Evolutionary conservation across 805 yeast species (phyloP).

Genomic region (Saturnispora saitoi): DNA sequence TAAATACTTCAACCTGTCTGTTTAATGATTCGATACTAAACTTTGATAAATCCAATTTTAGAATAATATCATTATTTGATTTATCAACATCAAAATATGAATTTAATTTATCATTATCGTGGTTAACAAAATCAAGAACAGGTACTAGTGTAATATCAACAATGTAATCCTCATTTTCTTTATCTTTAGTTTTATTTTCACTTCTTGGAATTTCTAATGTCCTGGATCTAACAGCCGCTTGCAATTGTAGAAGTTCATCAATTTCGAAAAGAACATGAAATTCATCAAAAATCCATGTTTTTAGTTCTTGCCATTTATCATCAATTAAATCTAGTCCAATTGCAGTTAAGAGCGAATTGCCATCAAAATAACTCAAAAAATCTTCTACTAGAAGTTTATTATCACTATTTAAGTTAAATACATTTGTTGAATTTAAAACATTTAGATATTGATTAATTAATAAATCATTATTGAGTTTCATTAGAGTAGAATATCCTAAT

Average conservation of each 20-base stretch:
- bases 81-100: conserved; percentile 56
- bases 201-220: conserved; percentile 51
- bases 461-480: not conserved
- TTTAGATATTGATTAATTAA: conserved; percentile 26
- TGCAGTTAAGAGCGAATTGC: conserved; percentile 14
- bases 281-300: conserved; percentile 15
- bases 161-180: conserved; percentile 33
- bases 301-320: conserved; percentile 15
- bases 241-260: conserved; percentile 16
- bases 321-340: conserved; percentile 8
- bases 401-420: conserved; percentile 23
- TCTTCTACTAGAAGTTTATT: conserved; percentile 23
- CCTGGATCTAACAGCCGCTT: conserved; percentile 47
- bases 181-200: conserved; percentile 13
- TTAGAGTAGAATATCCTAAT: conserved; percentile 16
- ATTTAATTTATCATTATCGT: conserved; percentile 36
- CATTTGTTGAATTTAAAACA: conserved; percentile 28
- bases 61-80: conserved; percentile 33
- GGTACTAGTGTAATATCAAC: conserved; percentile 57
- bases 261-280: conserved; percentile 10
- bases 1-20: conserved; percentile 31
- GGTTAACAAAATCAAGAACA: conserved; percentile 60
- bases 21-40: not conserved
- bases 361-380: conserved; percentile 13
- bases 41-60: conserved; percentile 25